These are phyloP conservation scores for Peltaster fructicola DNA, from an alignment of 2,329 filamentous ascomycete genomes.

Conservation along the genomic window DNA sequence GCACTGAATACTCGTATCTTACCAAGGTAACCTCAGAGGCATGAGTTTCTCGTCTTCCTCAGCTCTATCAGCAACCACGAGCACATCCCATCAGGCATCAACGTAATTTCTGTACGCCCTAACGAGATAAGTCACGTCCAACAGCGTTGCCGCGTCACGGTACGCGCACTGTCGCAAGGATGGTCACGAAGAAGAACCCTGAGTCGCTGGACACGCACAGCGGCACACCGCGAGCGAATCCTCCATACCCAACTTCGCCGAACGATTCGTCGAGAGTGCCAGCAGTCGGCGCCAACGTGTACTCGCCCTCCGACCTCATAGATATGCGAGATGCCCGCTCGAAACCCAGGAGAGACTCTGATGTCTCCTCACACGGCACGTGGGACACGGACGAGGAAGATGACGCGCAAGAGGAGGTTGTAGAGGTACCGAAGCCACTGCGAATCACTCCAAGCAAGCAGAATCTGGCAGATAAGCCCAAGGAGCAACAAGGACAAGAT, in stretches of 20 bases:
- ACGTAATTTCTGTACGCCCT: no score
- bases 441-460: constrained; percentile 12
- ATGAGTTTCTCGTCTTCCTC: no score
- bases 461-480: constrained; percentile 5
- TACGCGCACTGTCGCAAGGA: constrained; percentile 16
- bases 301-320: constrained; percentile 24
- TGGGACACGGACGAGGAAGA: constrained; percentile 16
- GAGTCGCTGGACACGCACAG: constrained; percentile 21
- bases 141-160: no score
- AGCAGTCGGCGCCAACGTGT: constrained; percentile 11
- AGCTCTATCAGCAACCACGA: no score
- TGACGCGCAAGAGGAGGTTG: constrained; percentile 4
- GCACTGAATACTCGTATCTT: no score
- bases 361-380: constrained; percentile 18
- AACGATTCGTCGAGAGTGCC: constrained; percentile 13
- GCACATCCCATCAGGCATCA: no score
- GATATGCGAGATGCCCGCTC: constrained; percentile 14
- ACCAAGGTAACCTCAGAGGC: no score
- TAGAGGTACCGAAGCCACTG: constrained; percentile 14
- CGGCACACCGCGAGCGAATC: constrained; percentile 18
- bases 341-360: constrained; percentile 16
- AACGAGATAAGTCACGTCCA: no score
- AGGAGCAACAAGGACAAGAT: constrained; percentile 7
- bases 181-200: constrained; percentile 29
- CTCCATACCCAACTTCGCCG: constrained; percentile 29